phyloP scores from a whole-genome alignment of 2,329 filamentous ascomycete genomes.

The Botrytis fabae region DNA sequence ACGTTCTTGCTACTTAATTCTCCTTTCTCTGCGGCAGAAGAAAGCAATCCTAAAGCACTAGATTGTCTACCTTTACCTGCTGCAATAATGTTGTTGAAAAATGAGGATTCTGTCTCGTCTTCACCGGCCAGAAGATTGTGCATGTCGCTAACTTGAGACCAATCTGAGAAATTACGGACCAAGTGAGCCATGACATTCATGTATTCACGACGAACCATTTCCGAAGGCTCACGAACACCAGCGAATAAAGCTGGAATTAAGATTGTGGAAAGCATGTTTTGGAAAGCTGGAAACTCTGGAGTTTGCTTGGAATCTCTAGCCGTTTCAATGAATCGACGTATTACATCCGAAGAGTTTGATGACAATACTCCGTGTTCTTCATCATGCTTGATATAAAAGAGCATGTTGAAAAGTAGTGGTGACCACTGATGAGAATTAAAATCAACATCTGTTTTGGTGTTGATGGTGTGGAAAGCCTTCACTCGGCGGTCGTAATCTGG shows the following conservation, averaged over 20 bases:
- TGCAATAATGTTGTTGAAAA: constrained; percentile 91
- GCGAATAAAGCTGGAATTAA: constrained; percentile 75
- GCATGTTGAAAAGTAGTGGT: constrained; percentile 83
- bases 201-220: constrained; percentile 81
- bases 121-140: constrained; percentile 65
- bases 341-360: constrained; percentile 74
- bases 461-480: constrained; percentile 72
- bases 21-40: constrained; percentile 62
- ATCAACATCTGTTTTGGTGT: constrained; percentile 56
- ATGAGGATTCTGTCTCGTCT: constrained; percentile 62
- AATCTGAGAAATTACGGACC: constrained; percentile 67
- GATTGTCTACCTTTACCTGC: constrained; percentile 85
- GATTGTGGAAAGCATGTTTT: constrained; percentile 60
- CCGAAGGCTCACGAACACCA: constrained; percentile 75
- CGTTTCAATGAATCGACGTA: constrained; percentile 75
- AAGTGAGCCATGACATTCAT: constrained; percentile 77
- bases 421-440: constrained; percentile 78
- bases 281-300: constrained; percentile 51
- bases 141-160: constrained; percentile 74
- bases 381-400: constrained; percentile 81
- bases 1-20: constrained; percentile 75
- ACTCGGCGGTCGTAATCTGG: constrained; percentile 85
- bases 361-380: constrained; percentile 85
- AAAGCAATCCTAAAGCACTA: constrained; percentile 77
- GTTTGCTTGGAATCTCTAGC: constrained; percentile 48